Percentiles rank a stretch among this genome's conserved stretches.
phyloP scores from a whole-genome alignment of 2,329 filamentous ascomycete species.

The Penicillium expansum region DNA sequence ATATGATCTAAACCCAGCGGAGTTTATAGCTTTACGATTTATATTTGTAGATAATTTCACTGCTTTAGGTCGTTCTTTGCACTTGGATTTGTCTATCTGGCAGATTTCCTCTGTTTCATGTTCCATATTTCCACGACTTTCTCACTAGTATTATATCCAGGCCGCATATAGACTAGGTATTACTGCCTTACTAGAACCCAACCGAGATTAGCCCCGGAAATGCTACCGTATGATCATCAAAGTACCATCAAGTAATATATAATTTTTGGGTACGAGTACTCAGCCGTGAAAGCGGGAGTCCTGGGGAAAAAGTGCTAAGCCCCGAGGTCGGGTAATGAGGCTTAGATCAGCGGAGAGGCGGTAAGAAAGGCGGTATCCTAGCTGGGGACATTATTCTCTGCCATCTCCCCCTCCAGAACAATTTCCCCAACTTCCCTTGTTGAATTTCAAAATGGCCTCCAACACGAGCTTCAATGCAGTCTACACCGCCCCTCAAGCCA shows the following conservation, averaged over 20 bases:
- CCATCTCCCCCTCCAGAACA: not conserved
- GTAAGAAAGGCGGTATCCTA: slow-evolving; percentile 7
- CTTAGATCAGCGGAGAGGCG: not conserved
- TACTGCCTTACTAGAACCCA: not conserved
- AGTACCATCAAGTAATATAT: not conserved
- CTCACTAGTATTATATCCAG: not conserved
- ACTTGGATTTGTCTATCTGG: not conserved
- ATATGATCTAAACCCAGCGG: not conserved
- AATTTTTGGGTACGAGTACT: not conserved
- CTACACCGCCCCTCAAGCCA: slow-evolving; percentile 30
- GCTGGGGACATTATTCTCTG: not conserved
- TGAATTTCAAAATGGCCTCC: slow-evolving; percentile 6
- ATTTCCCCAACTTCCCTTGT: not conserved
- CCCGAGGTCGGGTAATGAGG: not conserved
- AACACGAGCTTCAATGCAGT: slow-evolving; percentile 23
- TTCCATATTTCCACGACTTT: not conserved
- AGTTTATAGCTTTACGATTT: not conserved
- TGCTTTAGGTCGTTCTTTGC: no score
- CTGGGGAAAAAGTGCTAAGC: not conserved
- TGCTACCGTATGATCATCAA: not conserved
- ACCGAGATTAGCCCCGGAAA: not conserved
- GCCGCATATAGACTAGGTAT: not conserved
- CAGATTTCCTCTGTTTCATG: not conserved
- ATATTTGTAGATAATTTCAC: not conserved
- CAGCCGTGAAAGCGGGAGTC: not conserved